A percentile compares a stretch with the other conserved stretches of the same genome.
Conservation (phyloP, 176 grass and related monocot genomes). For the Elaeis guineensis region DNA sequence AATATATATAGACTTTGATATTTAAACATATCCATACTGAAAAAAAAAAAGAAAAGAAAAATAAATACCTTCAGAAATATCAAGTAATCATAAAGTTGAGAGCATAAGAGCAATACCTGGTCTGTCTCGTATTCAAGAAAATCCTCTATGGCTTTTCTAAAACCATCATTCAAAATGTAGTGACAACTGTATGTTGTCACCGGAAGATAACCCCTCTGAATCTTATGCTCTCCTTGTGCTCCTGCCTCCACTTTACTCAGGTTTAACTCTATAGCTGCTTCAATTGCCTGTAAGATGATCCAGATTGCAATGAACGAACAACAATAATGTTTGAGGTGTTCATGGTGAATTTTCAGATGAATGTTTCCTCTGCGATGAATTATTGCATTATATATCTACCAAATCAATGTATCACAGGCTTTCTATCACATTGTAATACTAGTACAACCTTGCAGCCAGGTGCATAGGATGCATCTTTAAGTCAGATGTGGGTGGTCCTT, state of each 20-base stretch:
- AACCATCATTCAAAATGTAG: slow-evolving; percentile 75
- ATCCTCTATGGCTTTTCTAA: slow-evolving; percentile 54
- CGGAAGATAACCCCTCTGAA: slow-evolving; percentile 95
- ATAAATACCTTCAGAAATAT: too few species aligned
- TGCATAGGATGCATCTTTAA: too few species aligned
- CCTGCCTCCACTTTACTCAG: slow-evolving; percentile 87
- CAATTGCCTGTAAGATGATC: slow-evolving; percentile 61
- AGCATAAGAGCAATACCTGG: slow-evolving; percentile 47
- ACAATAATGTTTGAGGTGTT: not conserved
- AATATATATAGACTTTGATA: too few species aligned
- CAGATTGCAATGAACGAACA: slow-evolving; percentile 5
- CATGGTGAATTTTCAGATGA: too few species aligned
- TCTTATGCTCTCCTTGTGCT: slow-evolving; percentile 97
- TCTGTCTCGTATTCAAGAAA: slow-evolving; percentile 56
- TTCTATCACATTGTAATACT: not conserved
- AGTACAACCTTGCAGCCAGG: too few species aligned
- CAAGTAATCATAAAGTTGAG: not conserved
- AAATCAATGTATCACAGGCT: not conserved
- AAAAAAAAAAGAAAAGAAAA: too few species aligned
- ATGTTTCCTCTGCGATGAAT: too few species aligned
- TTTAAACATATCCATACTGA: too few species aligned
- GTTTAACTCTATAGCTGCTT: slow-evolving; percentile 87
- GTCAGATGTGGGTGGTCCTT: too few species aligned
- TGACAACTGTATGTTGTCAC: slow-evolving; percentile 85
- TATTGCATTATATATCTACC: not conserved